Evolutionary conservation across 2,329 filamentous ascomycete genomes (phyloP).

Genomic region (Neonectria coccinea): DNA sequence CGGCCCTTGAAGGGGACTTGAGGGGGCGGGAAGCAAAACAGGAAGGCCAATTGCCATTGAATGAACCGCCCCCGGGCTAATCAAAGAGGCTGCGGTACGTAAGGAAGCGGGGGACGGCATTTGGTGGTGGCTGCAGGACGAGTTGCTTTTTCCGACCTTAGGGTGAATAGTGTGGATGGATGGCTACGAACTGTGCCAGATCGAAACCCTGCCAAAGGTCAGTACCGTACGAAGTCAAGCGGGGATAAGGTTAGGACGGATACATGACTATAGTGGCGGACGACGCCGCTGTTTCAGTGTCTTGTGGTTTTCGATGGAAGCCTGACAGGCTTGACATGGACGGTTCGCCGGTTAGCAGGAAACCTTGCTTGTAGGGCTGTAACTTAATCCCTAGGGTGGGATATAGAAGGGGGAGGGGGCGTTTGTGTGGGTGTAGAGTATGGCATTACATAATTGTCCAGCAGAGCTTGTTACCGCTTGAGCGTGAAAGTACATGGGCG

Average conservation of each 20-base stretch:
- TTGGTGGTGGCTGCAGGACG: not conserved
- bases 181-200: not conserved
- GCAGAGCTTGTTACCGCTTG: too few relatives aligned
- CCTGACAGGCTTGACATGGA: conserved; percentile 13
- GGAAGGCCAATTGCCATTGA: not conserved
- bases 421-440: not conserved
- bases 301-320: not conserved
- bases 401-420: not conserved
- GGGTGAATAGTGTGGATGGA: not conserved
- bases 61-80: not conserved
- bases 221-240: not conserved
- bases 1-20: conserved; percentile 3
- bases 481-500: not conserved
- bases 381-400: conserved; percentile 6
- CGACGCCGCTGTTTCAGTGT: conserved; percentile 4
- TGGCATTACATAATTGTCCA: not conserved
- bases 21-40: not conserved
- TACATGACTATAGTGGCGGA: conserved; percentile 10
- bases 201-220: not conserved
- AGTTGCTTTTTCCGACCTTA: not conserved
- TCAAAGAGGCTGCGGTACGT: not conserved
- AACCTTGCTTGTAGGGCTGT: conserved; percentile 20
- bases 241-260: conserved; percentile 25
- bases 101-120: not conserved
- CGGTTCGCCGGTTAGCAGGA: conserved; percentile 5